phyloP scores from a whole-genome alignment of 192 early-diverging fungal genomes.

The Coemansia sp. region DNA sequence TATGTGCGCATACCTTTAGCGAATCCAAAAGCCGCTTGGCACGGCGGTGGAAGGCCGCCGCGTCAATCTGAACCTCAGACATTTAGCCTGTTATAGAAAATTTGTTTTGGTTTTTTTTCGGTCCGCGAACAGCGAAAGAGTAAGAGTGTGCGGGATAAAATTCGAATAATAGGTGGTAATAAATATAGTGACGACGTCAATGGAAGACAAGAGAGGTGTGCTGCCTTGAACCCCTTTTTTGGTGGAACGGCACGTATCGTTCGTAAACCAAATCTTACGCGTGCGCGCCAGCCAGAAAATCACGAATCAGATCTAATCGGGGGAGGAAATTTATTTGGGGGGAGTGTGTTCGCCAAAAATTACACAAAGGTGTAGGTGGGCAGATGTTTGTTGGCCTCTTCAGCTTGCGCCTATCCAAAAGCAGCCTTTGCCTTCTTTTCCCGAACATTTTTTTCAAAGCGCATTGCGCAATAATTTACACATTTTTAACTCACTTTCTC shows the following conservation, averaged over 20 bases:
- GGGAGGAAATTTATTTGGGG: background rate
- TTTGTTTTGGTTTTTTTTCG: background rate
- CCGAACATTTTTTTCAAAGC: background rate
- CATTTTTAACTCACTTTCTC: background rate
- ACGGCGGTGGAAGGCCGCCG: slow-evolving; percentile 42
- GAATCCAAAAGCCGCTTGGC: slow-evolving; percentile 39
- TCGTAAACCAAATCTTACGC: background rate
- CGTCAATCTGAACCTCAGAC: slow-evolving; percentile 50
- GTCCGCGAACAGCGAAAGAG: background rate
- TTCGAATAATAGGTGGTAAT: background rate
- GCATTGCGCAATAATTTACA: slow-evolving; percentile 3
- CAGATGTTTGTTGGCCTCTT: too few species aligned
- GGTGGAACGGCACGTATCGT: background rate
- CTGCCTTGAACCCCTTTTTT: background rate
- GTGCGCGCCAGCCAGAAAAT: background rate
- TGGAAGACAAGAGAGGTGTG: background rate
- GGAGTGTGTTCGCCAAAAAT: background rate
- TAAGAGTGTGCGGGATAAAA: background rate
- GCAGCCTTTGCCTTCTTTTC: background rate
- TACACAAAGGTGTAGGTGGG: too few species aligned
- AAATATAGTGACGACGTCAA: background rate
- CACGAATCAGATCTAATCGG: slow-evolving; percentile 5
- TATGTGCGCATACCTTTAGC: slow-evolving; percentile 27
- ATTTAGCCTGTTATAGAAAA: slow-evolving; percentile 8
- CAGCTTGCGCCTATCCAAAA: background rate